Percentiles rank a stretch among this genome's conserved stretches.
Evolutionary conservation across 306 rosid species (phyloP).

Genomic region (Vigna hirtella): DNA sequence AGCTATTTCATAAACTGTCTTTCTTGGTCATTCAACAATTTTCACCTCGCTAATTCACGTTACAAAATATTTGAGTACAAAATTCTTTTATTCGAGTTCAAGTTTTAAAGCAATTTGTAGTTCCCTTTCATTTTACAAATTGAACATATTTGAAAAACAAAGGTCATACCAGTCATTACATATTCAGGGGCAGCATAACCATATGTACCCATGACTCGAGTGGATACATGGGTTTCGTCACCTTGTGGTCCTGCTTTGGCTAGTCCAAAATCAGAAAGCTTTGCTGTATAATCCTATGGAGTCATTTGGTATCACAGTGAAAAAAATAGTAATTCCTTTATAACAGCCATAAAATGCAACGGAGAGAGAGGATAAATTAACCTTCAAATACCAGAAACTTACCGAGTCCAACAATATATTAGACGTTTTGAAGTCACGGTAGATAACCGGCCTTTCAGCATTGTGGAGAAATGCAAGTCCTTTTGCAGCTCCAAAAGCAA

Average conservation of each 20-base stretch:
- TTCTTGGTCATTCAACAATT: constrained; percentile 2
- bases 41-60: constrained; percentile 20
- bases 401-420: constrained; percentile 95
- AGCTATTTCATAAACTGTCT: background rate
- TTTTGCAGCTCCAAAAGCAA: constrained; percentile 97
- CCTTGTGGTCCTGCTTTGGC: constrained; percentile 99
- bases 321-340: constrained; percentile 17
- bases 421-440: constrained; percentile 95
- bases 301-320: constrained; percentile 39
- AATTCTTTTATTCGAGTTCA: constrained; percentile 7
- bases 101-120: constrained; percentile 25
- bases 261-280: constrained; percentile 96
- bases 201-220: constrained; percentile 98
- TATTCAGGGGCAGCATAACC: constrained; percentile 99
- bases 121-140: constrained; percentile 25
- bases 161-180: constrained; percentile 90
- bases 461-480: constrained; percentile 98
- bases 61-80: constrained; percentile 13
- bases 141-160: constrained; percentile 30
- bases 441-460: constrained; percentile 94
- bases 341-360: constrained; percentile 29
- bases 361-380: background rate
- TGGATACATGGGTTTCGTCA: constrained; percentile 97
- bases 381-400: constrained; percentile 46
- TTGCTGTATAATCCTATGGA: constrained; percentile 89